These are phyloP conservation scores for Tephrocybe sp. DNA, from an alignment of 768 basidiomycete genomes.

Conservation along the genomic window DNA sequence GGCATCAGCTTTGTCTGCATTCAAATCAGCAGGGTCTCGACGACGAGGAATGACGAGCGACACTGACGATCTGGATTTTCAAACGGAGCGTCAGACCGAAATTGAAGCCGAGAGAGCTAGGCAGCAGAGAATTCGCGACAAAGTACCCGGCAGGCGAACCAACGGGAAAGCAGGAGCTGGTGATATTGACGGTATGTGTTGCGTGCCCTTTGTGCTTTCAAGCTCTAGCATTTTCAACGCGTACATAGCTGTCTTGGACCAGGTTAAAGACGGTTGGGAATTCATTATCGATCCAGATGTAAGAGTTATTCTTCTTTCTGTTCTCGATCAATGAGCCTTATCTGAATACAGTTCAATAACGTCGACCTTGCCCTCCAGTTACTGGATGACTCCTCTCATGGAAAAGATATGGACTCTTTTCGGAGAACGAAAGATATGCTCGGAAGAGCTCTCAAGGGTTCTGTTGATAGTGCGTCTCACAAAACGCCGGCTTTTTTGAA, in stretches of 20 bases:
- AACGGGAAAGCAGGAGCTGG: conserved; percentile 63
- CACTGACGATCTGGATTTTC: conserved; percentile 53
- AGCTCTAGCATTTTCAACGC: conserved; percentile 5
- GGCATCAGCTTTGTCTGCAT: conserved; percentile 63
- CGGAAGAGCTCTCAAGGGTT: conserved; percentile 79
- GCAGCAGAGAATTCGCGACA: conserved; percentile 70
- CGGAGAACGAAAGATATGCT: conserved; percentile 73
- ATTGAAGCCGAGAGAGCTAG: conserved; percentile 62
- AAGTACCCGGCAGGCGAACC: conserved; percentile 54
- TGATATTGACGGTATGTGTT: conserved; percentile 87
- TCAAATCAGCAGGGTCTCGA: conserved; percentile 63
- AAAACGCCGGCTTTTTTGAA: not conserved
- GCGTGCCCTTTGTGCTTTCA: conserved; percentile 5
- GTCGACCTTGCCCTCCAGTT: conserved; percentile 92
- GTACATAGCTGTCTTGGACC: conserved; percentile 70
- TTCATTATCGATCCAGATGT: conserved; percentile 83
- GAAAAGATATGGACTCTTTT: conserved; percentile 79
- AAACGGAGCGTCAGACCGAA: conserved; percentile 59
- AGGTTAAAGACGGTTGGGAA: conserved; percentile 90
- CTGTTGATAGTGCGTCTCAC: conserved; percentile 74
- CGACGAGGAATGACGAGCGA: conserved; percentile 54
- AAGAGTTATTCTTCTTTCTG: conserved; percentile 22
- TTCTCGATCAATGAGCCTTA: conserved; percentile 8
- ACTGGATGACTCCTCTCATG: conserved; percentile 71
- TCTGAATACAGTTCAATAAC: conserved; percentile 73